Evolutionary conservation across 2,329 filamentous ascomycete genomes (phyloP).

Genomic region (Diaporthe sp.): DNA sequence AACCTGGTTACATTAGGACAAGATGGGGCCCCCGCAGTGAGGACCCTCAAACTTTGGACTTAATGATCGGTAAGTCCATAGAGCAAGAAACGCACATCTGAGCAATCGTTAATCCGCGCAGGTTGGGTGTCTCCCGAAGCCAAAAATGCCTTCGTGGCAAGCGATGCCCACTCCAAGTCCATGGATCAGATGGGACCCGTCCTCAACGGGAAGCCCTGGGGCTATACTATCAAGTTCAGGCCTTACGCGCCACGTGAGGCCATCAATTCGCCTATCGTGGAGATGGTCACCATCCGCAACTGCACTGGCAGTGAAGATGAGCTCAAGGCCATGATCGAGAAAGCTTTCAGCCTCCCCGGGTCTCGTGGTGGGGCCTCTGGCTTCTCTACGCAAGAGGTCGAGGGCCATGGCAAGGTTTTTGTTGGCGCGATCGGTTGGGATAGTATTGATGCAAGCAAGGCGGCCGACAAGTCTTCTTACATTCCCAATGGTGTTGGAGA

Average conservation of each 20-base stretch:
- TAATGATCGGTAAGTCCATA: constrained; percentile 42
- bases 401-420: constrained; percentile 43
- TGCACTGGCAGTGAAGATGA: constrained; percentile 51
- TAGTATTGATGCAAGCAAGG: constrained; percentile 43
- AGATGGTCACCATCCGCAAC: constrained; percentile 60
- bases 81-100: not conserved
- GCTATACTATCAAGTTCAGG: constrained; percentile 44
- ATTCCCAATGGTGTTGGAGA: constrained; percentile 31
- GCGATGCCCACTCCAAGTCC: constrained; percentile 40
- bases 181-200: constrained; percentile 41
- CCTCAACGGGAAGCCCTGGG: constrained; percentile 42
- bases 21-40: constrained; percentile 47
- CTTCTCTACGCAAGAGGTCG: constrained; percentile 39
- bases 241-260: constrained; percentile 46
- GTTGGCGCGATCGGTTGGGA: constrained; percentile 45
- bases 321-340: constrained; percentile 42
- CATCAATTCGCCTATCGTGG: constrained; percentile 45
- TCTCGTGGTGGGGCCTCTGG: constrained; percentile 46
- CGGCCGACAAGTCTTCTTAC: constrained; percentile 39
- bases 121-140: constrained; percentile 44
- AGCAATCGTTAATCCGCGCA: constrained; percentile 16
- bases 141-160: constrained; percentile 41
- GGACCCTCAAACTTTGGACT: constrained; percentile 45
- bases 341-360: constrained; percentile 41
- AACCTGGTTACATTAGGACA: constrained; percentile 46